Evolutionary conservation across 2,329 filamentous ascomycete species (phyloP), one percentile per base, ranked within the genome.

Genomic region (Amauroascus verrucosus): DNA sequence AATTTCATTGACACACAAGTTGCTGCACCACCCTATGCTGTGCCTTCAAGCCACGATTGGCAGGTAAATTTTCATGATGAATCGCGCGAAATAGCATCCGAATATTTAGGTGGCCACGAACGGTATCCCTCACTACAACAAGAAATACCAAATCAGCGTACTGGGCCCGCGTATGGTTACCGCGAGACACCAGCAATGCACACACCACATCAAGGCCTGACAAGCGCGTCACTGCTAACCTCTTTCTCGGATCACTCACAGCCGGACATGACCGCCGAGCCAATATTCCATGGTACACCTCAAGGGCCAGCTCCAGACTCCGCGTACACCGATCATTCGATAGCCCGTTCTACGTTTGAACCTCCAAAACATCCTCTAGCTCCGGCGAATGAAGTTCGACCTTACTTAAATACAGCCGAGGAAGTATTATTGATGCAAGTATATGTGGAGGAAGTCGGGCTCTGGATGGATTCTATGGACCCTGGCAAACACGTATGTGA

Each of bases 401-500:
- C 86, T 49, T 87, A 81, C 60, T 75, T 95, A 44, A 83, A 80
- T 58, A 81, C 80, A 2, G 79, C 83, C 8, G 86, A 95, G 54
- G 88, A 95, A 65, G 79, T 93, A 0, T 72, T 84, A n/a, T 89
- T 89, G 64, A 88, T 96, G 84, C 88, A 95, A 66, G 83, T 89
- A 0, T 97, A 95, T 65, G 84, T 94, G 6, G 86, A 94, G 63
- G 86, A 95, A 59, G 87, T 97, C 1, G 89, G 85, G 0, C 70
- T 88, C 2, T 96, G 91, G 88, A 95, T 97, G 87, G 91, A 96
- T 69, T 87, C 83, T 40, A 82, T 96, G 74, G 88, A 95, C 70
- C 78, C 82, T 32, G 78, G 84, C 59, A 91, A 91, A 70, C 86
- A 94, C 65, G 77, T 80, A 68, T 57, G 75, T 65, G 33, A 28